Evolutionary conservation across 208 protist genomes (phyloP).

Genomic region (Leishmania tarentolae): DNA sequence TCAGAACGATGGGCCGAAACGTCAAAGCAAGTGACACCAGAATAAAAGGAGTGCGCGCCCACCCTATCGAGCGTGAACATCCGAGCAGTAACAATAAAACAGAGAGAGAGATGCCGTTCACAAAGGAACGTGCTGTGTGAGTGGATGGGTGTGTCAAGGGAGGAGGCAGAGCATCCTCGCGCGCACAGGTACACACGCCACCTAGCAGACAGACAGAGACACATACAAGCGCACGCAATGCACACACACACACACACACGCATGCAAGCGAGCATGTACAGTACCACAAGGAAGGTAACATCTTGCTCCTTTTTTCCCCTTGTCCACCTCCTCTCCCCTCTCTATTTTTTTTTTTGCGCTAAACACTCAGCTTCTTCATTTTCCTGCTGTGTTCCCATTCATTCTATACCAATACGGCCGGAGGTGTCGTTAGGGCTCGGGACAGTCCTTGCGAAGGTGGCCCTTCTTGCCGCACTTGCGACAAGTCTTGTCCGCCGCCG

Average conservation of each 20-base stretch:
- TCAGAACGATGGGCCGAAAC: neutral
- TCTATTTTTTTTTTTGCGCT: neutral
- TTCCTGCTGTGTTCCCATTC: neutral
- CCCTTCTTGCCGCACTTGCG: constrained; percentile 80
- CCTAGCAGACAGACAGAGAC: neutral
- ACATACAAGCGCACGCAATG: neutral
- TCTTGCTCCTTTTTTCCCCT: neutral
- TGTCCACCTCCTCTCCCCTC: neutral
- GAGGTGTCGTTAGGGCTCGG: constrained; percentile 33
- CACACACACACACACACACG: neutral
- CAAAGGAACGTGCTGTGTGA: neutral
- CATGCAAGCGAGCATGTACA: neutral
- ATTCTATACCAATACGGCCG: neutral
- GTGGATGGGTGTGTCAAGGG: neutral
- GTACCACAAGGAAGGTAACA: no score
- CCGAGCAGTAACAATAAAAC: neutral
- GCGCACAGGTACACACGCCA: neutral
- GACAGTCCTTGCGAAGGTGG: constrained; percentile 76
- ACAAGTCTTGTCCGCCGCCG: constrained; percentile 53
- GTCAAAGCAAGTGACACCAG: neutral
- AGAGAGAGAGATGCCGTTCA: neutral
- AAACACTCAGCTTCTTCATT: neutral
- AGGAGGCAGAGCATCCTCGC: neutral
- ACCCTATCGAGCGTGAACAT: neutral
- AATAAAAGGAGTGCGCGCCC: neutral